These are phyloP conservation scores for Hymenoscyphus occultus DNA, from an alignment of 2,329 filamentous ascomycete genomes.

Conservation along the genomic window DNA sequence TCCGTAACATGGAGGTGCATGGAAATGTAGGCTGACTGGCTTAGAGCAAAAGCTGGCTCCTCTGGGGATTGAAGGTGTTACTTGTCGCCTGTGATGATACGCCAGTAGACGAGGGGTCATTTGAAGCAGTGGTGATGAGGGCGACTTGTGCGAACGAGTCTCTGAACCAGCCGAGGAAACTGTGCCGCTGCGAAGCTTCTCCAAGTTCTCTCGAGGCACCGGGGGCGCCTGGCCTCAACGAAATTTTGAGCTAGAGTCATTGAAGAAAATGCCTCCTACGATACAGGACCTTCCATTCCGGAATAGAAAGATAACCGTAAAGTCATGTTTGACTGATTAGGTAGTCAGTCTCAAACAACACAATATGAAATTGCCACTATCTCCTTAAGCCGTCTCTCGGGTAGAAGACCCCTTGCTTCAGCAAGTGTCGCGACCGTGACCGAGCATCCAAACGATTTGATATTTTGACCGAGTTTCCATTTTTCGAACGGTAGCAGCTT, in stretches of 20 bases:
- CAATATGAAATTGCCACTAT: slow-evolving; percentile 1
- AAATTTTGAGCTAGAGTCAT: neutral
- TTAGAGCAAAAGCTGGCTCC: neutral
- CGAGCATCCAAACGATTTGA: neutral
- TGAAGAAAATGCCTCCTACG: neutral
- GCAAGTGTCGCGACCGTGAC: neutral
- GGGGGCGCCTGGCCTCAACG: neutral
- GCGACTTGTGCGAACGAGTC: neutral
- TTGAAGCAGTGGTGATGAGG: neutral
- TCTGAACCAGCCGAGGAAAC: neutral
- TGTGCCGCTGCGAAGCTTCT: neutral
- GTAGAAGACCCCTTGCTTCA: neutral
- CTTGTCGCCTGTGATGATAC: neutral
- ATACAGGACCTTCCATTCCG: neutral
- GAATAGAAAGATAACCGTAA: neutral
- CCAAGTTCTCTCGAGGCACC: neutral
- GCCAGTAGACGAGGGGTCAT: neutral
- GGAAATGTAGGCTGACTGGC: neutral
- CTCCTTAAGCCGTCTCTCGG: neutral
- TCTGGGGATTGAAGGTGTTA: slow-evolving; percentile 4
- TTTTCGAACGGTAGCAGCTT: neutral
- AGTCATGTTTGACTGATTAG: neutral
- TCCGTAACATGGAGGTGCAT: neutral
- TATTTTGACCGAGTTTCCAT: neutral
- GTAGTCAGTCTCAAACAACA: neutral